Conservation (phyloP, 1,284 basidiomycete genomes). For the Cystobasidium slooffiae region DNA sequence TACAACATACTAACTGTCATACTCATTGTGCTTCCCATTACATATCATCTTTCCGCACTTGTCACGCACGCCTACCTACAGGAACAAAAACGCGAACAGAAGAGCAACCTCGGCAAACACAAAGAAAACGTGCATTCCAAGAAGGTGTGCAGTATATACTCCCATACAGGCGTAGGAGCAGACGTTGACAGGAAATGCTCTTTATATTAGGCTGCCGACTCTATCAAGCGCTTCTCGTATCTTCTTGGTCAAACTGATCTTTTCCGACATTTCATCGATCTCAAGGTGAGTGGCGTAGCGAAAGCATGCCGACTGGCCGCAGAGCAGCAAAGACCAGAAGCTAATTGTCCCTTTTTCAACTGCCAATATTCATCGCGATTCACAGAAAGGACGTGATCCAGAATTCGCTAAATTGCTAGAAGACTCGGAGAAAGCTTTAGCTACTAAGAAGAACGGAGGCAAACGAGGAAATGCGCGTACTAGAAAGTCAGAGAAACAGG, state of each 20-base stretch:
- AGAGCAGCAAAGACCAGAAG: background rate
- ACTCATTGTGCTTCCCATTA: background rate
- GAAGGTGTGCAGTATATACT: constrained; percentile 49
- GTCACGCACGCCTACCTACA: constrained; percentile 6
- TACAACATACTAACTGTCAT: background rate
- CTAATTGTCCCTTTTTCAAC: background rate
- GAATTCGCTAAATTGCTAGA: constrained; percentile 90
- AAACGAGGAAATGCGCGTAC: constrained; percentile 42
- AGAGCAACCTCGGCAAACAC: constrained; percentile 41
- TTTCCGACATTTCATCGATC: constrained; percentile 93
- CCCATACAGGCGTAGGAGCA: too few species aligned
- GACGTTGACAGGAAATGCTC: too few species aligned
- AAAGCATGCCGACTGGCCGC: background rate
- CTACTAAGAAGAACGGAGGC: constrained; percentile 55
- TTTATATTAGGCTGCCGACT: constrained; percentile 89
- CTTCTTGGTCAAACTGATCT: constrained; percentile 92
- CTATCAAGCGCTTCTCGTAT: constrained; percentile 92
- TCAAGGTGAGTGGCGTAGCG: constrained; percentile 68
- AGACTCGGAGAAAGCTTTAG: constrained; percentile 68
- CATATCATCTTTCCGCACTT: background rate
- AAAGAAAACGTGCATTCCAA: constrained; percentile 25
- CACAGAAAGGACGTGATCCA: constrained; percentile 83
- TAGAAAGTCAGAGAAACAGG: constrained; percentile 96
- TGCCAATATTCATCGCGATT: too few species aligned
- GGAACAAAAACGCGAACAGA: constrained; percentile 39